Evolutionary conservation across 225 moss, liverwort and hornwort genomes (phyloP), one percentile per base, ranked within the genome.

Genomic region (Neckera pumila): DNA sequence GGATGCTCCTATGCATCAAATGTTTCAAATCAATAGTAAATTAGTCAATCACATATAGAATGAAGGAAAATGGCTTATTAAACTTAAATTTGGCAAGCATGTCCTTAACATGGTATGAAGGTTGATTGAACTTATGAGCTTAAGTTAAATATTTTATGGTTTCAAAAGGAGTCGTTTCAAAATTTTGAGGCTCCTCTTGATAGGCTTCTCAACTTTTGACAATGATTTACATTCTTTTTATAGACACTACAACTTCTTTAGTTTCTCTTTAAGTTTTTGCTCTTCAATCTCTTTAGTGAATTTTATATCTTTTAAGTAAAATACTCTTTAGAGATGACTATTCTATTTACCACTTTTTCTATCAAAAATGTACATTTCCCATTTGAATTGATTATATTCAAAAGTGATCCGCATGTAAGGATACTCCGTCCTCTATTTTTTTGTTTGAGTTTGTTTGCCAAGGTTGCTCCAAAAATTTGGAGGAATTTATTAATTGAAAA

Each of bases 331-430:
- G 2, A 2, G 0, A 70, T 25, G 8, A 20, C 70, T 25, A 65
- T 14, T 34, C 18, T 34, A 25, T 38, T 40, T 14, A 6, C 4
- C 7, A 38, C 7, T 25, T 70, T 67, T 40, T 8, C 6, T 69
- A 14, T 5, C 2, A 21, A n/a, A 67, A 67, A 67, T 40, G 7
- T 38, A 23, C 23, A 69, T 23, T 38, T 3, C 0, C 7, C 2
- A 42, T 42, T 65, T 67, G n/a, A 69, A 22, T 69, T 38, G 4
- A 69, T 69, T 23, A 38, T 23, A 12, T 25, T 70, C 14, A 2
- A 14, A 40, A 40, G 8, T 4, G 1, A 25, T 8, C 3, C 0
- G 2, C 26, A 42, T 15, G 3, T 19, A 40, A 3, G 4, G 7
- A 70, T 70, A 40, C 38, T 38, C 22, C 13, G 38, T 38, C 12